These are phyloP conservation scores for Ilex asprella DNA, from an alignment of 257 asterid genomes.

Conservation along the genomic window DNA sequence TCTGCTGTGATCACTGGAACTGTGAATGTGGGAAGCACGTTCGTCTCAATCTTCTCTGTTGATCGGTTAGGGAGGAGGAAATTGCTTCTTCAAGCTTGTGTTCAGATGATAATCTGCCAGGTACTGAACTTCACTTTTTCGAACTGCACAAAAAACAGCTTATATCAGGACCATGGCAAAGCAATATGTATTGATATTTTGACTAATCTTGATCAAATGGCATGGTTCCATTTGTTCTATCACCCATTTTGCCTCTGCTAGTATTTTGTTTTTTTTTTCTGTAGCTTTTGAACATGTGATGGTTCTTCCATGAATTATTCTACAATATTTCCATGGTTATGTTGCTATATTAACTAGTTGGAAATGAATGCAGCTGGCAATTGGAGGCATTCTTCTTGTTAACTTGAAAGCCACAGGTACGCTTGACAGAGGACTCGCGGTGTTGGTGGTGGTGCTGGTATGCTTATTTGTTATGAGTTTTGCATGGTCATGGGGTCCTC, in stretches of 20 bases:
- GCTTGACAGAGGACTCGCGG: conserved; percentile 24
- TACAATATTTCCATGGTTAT: too few relatives aligned
- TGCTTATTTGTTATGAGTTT: conserved; percentile 62
- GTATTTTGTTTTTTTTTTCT: too few relatives aligned
- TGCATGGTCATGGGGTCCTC: conserved; percentile 89
- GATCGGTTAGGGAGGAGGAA: conserved; percentile 63
- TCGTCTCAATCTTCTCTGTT: conserved; percentile 44
- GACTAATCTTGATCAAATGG: too few relatives aligned
- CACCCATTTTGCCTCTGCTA: too few relatives aligned
- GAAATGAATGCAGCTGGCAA: conserved; percentile 31
- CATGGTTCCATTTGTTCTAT: too few relatives aligned
- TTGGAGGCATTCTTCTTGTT: conserved; percentile 31
- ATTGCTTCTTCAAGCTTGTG: conserved; percentile 59
- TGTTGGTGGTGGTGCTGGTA: conserved; percentile 42
- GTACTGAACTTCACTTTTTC: conserved; percentile 18
- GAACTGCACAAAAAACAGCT: too few relatives aligned
- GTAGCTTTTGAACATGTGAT: too few relatives aligned
- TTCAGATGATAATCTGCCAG: conserved; percentile 53
- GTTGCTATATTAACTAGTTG: too few relatives aligned
- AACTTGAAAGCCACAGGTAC: conserved; percentile 38
- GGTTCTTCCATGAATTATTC: too few relatives aligned
- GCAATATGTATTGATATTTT: too few relatives aligned
- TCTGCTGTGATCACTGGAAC: conserved; percentile 55
- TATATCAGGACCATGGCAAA: too few relatives aligned
- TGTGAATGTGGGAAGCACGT: conserved; percentile 48